A percentile compares a stretch with the other conserved stretches of the same genome.
Evolutionary conservation across 31 red algal species (phyloP).

Genomic region (Odonthalia washingtoniensis): DNA sequence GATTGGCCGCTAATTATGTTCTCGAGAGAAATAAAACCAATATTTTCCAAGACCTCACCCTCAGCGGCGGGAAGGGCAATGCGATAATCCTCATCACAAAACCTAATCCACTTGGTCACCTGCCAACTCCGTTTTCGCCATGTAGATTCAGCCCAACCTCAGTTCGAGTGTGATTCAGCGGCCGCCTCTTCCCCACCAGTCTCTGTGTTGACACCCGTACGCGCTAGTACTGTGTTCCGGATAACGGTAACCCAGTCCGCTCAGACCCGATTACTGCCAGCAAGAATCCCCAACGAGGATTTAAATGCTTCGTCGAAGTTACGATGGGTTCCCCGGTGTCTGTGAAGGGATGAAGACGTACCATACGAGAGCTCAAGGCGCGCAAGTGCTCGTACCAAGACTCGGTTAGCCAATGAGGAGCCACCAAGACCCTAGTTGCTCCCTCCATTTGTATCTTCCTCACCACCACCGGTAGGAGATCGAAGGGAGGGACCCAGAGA

Average conservation of each 20-base stretch:
- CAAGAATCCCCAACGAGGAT: too few relatives aligned
- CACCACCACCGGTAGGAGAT: too few relatives aligned
- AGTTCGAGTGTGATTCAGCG: conserved; percentile 2
- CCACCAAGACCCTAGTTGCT: conserved; percentile 15
- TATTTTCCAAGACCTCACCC: conserved; percentile 21
- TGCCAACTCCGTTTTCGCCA: conserved; percentile 4
- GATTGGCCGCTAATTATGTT: neutral
- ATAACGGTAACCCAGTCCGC: too few relatives aligned
- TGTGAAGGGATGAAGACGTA: neutral
- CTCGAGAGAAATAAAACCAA: conserved; percentile 37
- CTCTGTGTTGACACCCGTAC: neutral
- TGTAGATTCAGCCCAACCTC: conserved; percentile 1
- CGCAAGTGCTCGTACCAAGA: too few relatives aligned
- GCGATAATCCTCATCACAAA: conserved; percentile 34
- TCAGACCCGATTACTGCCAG: too few relatives aligned
- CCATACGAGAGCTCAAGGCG: too few relatives aligned
- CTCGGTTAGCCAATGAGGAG: conserved; percentile 14
- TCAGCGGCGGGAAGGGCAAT: conserved; percentile 23
- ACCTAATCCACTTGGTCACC: conserved; percentile 17
- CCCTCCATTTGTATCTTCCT: conserved; percentile 12
- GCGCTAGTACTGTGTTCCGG: too few relatives aligned
- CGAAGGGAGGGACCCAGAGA: too few relatives aligned
- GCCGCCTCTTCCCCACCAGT: conserved; percentile 12
- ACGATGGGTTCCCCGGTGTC: too few relatives aligned
- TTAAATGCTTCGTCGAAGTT: neutral